Evolutionary conservation across 2,329 filamentous ascomycete species (phyloP), one percentile per base, ranked within the genome.

Genomic region (Hymenoscyphus repandus): DNA sequence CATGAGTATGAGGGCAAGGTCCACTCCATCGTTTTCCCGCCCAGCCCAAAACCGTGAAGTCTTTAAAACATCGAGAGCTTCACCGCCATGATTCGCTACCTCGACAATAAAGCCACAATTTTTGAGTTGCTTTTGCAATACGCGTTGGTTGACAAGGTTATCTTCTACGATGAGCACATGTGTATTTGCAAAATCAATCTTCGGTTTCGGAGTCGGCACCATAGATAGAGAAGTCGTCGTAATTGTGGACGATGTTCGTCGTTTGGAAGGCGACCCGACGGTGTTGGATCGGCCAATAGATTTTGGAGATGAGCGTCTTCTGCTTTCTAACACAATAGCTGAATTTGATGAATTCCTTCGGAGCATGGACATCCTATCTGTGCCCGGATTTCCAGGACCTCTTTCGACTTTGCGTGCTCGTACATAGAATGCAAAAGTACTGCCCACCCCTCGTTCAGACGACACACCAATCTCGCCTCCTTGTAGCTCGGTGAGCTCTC

Each of bases 381-480:
- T 51, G n/a, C 59, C 60, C 10, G 58, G 55, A 13, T 64, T 64
- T 15, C 69, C 57, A 42, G 51, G 44, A 17, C 55, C 52, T 20
- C 41, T 32, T 5, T 58, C 52, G 5, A 56, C 49, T 13, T 49
- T 59, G 15, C 60, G 42, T 17, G 60, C 56, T 47, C 60, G 64
- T 13, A 85, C 78, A 59, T 90, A 85, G 64, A 91, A 90, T 0
- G 83, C 83, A 68, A 90, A 90, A 0, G 82, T 88, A 56, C 82
- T 86, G 1, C 87, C 87, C 20, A 82, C 77, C 1, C 84, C 85
- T 2, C 80, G 73, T 58, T 82, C 74, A 15, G 82, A 86, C 1
- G 79, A 74, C 3, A 92, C 85, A 1, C 88, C 88, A 48, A 93
- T 91, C 53, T 88, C 84, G 6, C 88, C 88, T 20, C 88, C 86